These are phyloP conservation scores for Trichophyton mentagrophytes DNA, from an alignment of 2,329 filamentous ascomycete genomes.

Conservation along the genomic window DNA sequence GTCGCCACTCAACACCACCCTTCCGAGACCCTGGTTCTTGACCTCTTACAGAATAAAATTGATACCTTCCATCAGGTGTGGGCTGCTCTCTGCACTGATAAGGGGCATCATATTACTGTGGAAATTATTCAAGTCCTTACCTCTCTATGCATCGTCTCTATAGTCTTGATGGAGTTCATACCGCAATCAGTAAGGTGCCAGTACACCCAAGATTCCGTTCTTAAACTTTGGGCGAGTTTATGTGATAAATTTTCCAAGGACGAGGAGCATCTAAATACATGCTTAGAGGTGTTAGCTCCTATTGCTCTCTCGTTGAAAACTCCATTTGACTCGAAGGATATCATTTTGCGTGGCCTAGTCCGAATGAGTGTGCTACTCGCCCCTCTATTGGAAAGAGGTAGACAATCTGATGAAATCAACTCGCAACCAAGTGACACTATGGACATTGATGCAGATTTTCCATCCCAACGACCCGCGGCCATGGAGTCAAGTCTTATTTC, in stretches of 20 bases:
- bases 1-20: conserved; percentile 20
- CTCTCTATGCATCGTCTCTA: conserved; percentile 36
- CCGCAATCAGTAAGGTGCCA: conserved; percentile 22
- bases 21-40: conserved; percentile 30
- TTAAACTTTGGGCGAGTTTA: conserved; percentile 24
- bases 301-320: conserved; percentile 19
- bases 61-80: conserved; percentile 35
- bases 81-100: conserved; percentile 31
- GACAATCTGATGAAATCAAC: conserved; percentile 10
- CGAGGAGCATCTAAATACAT: conserved; percentile 20
- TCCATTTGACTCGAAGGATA: conserved; percentile 12
- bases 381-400: conserved; percentile 21
- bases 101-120: conserved; percentile 34
- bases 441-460: conserved; percentile 33
- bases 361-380: conserved; percentile 20
- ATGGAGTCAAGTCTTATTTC: conserved; percentile 17
- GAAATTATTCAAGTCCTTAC: conserved; percentile 40
- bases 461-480: conserved; percentile 16
- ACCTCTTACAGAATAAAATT: conserved; percentile 35
- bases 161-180: conserved; percentile 26
- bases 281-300: conserved; percentile 24
- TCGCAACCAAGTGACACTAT: conserved; percentile 22
- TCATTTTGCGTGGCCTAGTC: conserved; percentile 17
- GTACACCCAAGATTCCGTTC: conserved; percentile 19
- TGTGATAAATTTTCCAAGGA: conserved; percentile 22